Base-by-base conservation (phyloP, 2,329 filamentous ascomycete species). In the Ceratocystis huliohia region DNA sequence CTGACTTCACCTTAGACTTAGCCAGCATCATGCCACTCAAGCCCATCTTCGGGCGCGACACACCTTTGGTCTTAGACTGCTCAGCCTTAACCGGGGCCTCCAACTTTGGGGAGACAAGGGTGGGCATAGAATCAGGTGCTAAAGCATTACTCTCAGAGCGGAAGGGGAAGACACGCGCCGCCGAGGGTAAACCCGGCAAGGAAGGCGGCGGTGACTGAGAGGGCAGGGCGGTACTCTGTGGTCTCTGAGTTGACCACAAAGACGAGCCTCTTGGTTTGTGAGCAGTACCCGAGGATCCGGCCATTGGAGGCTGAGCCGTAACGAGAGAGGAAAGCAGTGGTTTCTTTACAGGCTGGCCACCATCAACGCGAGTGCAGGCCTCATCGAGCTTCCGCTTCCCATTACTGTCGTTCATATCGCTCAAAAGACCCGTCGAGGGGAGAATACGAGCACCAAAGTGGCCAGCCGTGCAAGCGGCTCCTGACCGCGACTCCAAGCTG, bases 311-410 rank as follows among this genome's bases (percentile, higher is more conserved):
- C 17, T n/a, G 28, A 28, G 15, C 15, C 13, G 28, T 59, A n/a
- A 33, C 20, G 25, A 59, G 6, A 22, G 56, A 59, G 8, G 28
- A n/a, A 7, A 59, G 28, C 28, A 59, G 28, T n/a, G 56, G 56
- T n/a, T n/a, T 59, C 56, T 59, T 59, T 1, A 59, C n/a, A 1
- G 28, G 56, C 17, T 20, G 56, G 17, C 15, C 6, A n/a, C 4
- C 56, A 20, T 37, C 22, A 5, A 28, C 7, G 13, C 25, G 17
- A 30, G 28, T n/a, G n/a, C 15, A 37, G 15, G n/a, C 15, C 5
- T 59, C 56, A 2, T 59, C 56, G n/a, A 59, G 28, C 56, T 59
- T 59, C 5, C 56, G 56, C 56, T 59, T 59, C 7, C 56, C 56
- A 30, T 5, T 37, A 30, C 28, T 37, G 7, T 8, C 33, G 28